Base-by-base conservation (phyloP, 2,329 filamentous ascomycete species). In the Fusarium veterinarium region DNA sequence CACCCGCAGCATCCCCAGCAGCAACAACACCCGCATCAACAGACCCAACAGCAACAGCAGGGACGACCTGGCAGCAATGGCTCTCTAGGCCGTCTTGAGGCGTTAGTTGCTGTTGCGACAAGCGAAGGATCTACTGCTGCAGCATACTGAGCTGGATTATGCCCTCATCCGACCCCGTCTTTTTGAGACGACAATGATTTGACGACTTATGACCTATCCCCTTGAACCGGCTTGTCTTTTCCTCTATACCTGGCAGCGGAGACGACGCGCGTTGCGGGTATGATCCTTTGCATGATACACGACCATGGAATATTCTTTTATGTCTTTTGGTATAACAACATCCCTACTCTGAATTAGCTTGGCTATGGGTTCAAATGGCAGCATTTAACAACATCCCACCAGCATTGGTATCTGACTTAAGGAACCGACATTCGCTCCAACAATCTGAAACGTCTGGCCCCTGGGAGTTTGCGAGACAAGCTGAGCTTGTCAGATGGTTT, bases 81-180 rank as follows among this genome's bases (percentile, higher is more conserved):
- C 49, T 75, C 81, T n/a, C 71, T 84, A 9, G 72, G 81, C 23
- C 79, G 83, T 2, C 73, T 85, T 8, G 83, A 85, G 60, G 83
- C 83, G 2, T 75, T 85, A 25, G 84, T 85, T 17, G 84, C 84
- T 13, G 84, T 85, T 41, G 84, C 84, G 12, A 85, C 84, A 1
- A 83, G 83, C 45, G 84, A 85, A 61, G 82, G 83, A 25, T 82
- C 82, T 25, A 84, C 83, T 3, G 83, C 83, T 3, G 79, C 83
- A 2, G 83, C 83, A 1, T 85, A 84, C 53, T 85, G 37, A 64
- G 41, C 8, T 56, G 14, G 28, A 30, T 17, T 10, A 9, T 40
- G 8, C n/a, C 33, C 33, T 35, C 25, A 44, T 45, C 16, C 30
- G 23, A 55, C n/a, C 14, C 20, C 13, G 44, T 55, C 58, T 55